Percentiles rank a stretch among this genome's conserved stretches.
phyloP scores from a whole-genome alignment of 106 monocot species.

The Posidonia australis region DNA sequence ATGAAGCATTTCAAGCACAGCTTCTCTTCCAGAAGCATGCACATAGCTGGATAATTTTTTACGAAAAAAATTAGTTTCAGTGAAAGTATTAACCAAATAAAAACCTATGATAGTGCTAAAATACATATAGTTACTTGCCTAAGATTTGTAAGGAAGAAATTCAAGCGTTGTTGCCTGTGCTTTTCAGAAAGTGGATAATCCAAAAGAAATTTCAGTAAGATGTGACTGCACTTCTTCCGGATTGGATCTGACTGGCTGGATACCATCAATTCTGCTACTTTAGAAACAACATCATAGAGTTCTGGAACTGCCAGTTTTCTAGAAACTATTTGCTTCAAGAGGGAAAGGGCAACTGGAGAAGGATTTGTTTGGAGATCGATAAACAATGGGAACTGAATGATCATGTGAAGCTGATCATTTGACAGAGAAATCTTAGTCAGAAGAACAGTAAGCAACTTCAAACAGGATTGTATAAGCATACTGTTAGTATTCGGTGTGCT shows the following conservation, averaged over 20 bases:
- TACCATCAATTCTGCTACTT: constrained; percentile 77
- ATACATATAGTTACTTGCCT: constrained; percentile 25
- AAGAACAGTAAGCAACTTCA: constrained; percentile 60
- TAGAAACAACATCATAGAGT: constrained; percentile 65
- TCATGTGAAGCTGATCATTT: constrained; percentile 52
- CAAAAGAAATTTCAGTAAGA: constrained; percentile 68
- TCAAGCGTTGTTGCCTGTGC: constrained; percentile 69
- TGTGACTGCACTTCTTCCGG: constrained; percentile 63
- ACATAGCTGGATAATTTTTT: constrained; percentile 50
- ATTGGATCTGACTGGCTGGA: constrained; percentile 65
- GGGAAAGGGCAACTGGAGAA: constrained; percentile 76
- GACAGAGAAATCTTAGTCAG: constrained; percentile 64
- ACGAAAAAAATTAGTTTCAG: neutral
- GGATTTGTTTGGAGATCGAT: constrained; percentile 72
- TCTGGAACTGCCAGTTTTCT: constrained; percentile 66
- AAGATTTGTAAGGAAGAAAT: constrained; percentile 77
- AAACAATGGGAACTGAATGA: constrained; percentile 76
- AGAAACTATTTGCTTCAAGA: constrained; percentile 72
- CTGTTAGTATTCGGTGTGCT: constrained; percentile 44
- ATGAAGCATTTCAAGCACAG: constrained; percentile 92
- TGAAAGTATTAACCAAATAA: neutral
- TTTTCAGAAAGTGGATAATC: constrained; percentile 76
- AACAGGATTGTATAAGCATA: constrained; percentile 53
- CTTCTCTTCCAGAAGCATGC: constrained; percentile 89
- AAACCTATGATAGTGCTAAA: neutral